Base-by-base conservation (phyloP, 1,284 basidiomycete species). In the Neonothopanus nambi region DNA sequence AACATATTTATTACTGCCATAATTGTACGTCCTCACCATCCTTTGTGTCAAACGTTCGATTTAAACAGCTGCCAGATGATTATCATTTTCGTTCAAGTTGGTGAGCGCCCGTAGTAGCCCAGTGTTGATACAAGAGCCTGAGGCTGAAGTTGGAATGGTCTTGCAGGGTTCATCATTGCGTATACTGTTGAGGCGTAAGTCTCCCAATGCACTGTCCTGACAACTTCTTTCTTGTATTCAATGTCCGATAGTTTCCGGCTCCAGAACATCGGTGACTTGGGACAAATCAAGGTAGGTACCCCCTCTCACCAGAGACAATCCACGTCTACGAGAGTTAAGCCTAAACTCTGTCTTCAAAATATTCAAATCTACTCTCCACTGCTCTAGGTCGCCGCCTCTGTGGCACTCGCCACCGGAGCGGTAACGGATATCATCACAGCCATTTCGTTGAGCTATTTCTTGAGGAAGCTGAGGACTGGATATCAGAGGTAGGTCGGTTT, bases 401-500 rank as follows among this genome's bases (percentile, higher is more conserved):
- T 56, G 3, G 46, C 57, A 5, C 51, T 59, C 5, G 57, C 47
- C 15, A 41, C 41, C 15, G 57, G 57, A 9, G 50, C 51, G 12
- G 18, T 56, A n/a, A 53, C 55, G 9, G 57, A 59, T 30, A 41
- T 54, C 5, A 36, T 53, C 24, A 56, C 43, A 9, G 57, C 57
- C 15, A n/a, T 44, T n/a, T 30, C 57, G 9, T 39, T 56, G 17
- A 48, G 21, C 20, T 59, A 47, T 36, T 59, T 48, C 28, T 30
- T 58, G 17, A 48, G 47, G 12, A 58, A 53, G 26, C 17, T 56
- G 41, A 24, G 50, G n/a, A 59, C 57, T 5, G 57, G 57, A 12
- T 54, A 46, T 23, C n/a, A 13, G 45, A 17, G 50, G 57, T 59
- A 47, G 24, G 49, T 44, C 40, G 5, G 12, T 6, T n/a, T n/a